A percentile compares a stretch with the other conserved stretches of the same genome.
Conservation (phyloP, 441 rosid species). For the Pelargonium myrrhifolium region DNA sequence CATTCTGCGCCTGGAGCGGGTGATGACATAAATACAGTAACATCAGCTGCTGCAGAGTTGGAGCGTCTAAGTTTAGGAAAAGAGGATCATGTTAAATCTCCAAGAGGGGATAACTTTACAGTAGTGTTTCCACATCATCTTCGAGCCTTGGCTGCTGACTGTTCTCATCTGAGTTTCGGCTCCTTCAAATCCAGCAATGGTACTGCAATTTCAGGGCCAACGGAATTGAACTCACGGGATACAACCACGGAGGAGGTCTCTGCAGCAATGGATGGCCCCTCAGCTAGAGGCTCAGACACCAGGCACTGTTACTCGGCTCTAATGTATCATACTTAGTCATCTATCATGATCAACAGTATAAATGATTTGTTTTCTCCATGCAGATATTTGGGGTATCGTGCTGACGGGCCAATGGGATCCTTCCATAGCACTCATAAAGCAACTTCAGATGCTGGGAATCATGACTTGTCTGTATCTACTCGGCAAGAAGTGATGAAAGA, state of each 20-base stretch:
- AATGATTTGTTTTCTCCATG: constrained; percentile 14
- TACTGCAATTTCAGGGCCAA: constrained; percentile 14
- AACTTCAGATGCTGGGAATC: constrained; percentile 21
- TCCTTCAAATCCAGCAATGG: constrained; percentile 32
- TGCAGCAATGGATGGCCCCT: constrained; percentile 18
- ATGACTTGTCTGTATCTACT: constrained; percentile 15
- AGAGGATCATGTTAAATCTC: constrained; percentile 18
- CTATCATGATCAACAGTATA: constrained; percentile 7
- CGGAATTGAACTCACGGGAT: constrained; percentile 16
- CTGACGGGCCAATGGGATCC: constrained; percentile 20
- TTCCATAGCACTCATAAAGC: constrained; percentile 15
- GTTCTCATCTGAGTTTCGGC: constrained; percentile 47
- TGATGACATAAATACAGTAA: constrained; percentile 16
- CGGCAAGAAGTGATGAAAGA: constrained; percentile 18
- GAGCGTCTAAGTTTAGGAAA: constrained; percentile 27
- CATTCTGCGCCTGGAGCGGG: constrained; percentile 18
- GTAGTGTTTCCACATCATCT: constrained; percentile 40
- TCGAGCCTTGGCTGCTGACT: constrained; percentile 36
- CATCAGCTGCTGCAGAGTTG: constrained; percentile 27
- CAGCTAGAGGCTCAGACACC: constrained; percentile 18
- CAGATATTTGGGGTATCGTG: constrained; percentile 28
- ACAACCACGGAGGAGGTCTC: constrained; percentile 20
- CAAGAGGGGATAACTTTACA: constrained; percentile 18
- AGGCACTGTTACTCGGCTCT: constrained; percentile 25
- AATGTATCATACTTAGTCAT: constrained; percentile 3